phyloP scores from a whole-genome alignment of 2,329 filamentous ascomycete genomes.

The Exutisphaerella laricina region DNA sequence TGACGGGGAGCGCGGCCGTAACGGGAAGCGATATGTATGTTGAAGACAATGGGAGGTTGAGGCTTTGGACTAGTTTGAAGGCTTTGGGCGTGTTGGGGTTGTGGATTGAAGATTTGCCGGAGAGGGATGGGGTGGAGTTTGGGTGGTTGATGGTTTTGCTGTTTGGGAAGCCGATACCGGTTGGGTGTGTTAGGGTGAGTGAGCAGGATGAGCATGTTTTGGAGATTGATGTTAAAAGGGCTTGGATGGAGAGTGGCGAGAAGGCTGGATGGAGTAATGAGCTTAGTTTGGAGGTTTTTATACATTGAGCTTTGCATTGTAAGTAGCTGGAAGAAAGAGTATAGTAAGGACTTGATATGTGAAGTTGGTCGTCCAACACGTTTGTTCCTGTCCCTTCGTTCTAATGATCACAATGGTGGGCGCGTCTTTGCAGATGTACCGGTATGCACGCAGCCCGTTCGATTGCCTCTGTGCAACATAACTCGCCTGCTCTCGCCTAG shows the following conservation, averaged over 20 bases:
- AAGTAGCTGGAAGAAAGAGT: no score
- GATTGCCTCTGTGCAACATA: no score
- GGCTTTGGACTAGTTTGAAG: conserved; percentile 66
- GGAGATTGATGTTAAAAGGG: conserved; percentile 68
- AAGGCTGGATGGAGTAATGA: conserved; percentile 75
- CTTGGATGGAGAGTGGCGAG: conserved; percentile 71
- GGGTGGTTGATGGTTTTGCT: conserved; percentile 52
- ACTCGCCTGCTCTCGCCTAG: no score
- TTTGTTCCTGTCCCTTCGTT: no score
- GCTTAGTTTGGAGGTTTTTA: conserved; percentile 60
- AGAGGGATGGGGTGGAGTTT: conserved; percentile 37
- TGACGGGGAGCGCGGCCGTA: conserved; percentile 80
- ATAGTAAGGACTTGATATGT: no score
- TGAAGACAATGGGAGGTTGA: conserved; percentile 55
- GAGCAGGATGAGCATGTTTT: conserved; percentile 52
- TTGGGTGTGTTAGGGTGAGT: conserved; percentile 52
- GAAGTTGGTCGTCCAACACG: no score
- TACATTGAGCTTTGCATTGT: no score
- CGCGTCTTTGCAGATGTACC: no score
- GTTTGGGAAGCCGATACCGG: conserved; percentile 63
- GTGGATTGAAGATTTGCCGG: conserved; percentile 66
- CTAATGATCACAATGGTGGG: no score
- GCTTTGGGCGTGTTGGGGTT: conserved; percentile 73
- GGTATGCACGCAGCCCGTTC: no score
- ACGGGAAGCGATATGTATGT: conserved; percentile 56